Base-by-base conservation (phyloP, 352 stramenopile genomes). In the Phytophthora europaea region DNA sequence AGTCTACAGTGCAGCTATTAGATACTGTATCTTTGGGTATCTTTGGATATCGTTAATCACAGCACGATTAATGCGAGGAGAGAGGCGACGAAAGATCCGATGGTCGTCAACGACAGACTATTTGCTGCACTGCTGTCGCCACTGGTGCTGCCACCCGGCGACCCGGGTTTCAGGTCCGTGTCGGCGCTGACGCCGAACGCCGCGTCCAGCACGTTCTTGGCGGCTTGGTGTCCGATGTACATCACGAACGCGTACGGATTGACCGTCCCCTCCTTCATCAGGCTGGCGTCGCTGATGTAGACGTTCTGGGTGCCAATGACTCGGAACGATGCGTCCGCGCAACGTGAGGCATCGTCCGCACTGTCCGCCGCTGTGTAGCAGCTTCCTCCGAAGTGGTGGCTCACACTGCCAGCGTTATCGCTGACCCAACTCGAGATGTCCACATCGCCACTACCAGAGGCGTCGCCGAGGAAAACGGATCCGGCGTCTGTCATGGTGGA, bases 191-290 rank as follows among this genome's bases (percentile, higher is more conserved):
- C n/a, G 23, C 65, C 47, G 33, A 84, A 84, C n/a, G 78, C 67
- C 6, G 59, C 8, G 20, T 73, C 43, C 0, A 82, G 68, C n/a
- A 84, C 75, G 10, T 84, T 82, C 47, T 76, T 70, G 15, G 75
- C 72, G 10, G 77, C 74, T 56, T 86, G 79, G 36, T 75, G 66
- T 0, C 80, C 75, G n/a, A 83, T 81, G 65, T 86, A 83, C 81
- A 88, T 88, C 9, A 84, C 67, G 48, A 88, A 85, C 7, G 58
- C 80, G 58, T 81, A 85, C 51, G 72, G 78, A 65, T 88, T 88
- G 43, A 84, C 78, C 2, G 78, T 85, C 28, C 78, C 78, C 52
- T 80, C 75, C 56, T 84, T 84, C 78, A 88, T 88, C 38, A 80
- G 57, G 33, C 76, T 84, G 43, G 72, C 73, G 36, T 87, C 80